These are phyloP conservation scores for Petunia secreta DNA, from an alignment of 257 asterid genomes.

Conservation along the genomic window DNA sequence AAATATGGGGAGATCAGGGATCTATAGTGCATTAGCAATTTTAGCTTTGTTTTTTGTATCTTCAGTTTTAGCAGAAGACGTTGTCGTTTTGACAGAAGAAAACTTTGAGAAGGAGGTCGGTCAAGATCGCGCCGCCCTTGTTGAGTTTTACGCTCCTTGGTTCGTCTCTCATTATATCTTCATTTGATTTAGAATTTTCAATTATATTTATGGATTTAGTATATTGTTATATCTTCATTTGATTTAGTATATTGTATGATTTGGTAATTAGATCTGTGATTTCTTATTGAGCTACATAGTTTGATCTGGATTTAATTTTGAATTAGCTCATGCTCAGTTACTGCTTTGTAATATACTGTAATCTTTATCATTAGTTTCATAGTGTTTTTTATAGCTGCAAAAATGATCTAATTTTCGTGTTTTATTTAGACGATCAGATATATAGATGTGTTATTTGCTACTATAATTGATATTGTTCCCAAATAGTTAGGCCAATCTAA, in stretches of 20 bases:
- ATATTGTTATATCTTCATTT: no score
- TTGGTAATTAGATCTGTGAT: constrained; percentile 20
- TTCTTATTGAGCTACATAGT: neutral
- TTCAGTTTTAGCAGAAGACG: constrained; percentile 65
- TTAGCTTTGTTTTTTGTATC: constrained; percentile 46
- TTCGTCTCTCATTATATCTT: constrained; percentile 22
- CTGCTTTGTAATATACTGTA: neutral
- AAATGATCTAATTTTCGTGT: neutral
- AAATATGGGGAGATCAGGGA: constrained; percentile 53
- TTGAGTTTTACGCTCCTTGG: constrained; percentile 97
- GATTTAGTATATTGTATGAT: neutral
- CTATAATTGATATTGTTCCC: no score
- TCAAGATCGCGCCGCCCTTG: constrained; percentile 86
- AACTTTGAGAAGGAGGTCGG: constrained; percentile 91
- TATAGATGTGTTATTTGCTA: neutral
- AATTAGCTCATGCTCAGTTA: neutral
- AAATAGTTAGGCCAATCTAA: no score
- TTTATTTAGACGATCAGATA: neutral
- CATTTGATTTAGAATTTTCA: neutral
- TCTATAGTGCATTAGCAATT: constrained; percentile 41
- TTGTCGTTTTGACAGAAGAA: constrained; percentile 75
- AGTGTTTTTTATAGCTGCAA: neutral
- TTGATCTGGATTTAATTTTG: neutral
- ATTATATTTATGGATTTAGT: neutral
- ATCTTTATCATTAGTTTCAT: neutral